Conservation (phyloP, 306 rosid genomes). For the Cicer chorassanicum region DNA sequence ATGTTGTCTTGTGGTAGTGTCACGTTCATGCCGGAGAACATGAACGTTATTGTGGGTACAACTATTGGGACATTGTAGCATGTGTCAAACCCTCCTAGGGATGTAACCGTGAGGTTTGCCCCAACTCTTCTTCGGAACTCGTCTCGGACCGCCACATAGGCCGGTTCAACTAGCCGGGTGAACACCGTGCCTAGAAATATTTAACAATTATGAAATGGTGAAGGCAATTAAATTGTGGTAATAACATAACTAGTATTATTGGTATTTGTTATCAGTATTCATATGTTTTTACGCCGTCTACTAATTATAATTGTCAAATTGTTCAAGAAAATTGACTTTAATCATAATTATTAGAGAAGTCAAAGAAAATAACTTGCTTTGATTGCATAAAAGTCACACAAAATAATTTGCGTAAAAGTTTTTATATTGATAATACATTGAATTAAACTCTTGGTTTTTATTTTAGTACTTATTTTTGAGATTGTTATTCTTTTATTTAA, state of each 20-base stretch:
- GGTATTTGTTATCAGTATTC: not conserved
- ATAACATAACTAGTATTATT: not conserved
- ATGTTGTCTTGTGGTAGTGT: slow-evolving; percentile 80
- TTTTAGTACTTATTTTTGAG: too few species aligned
- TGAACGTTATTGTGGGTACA: slow-evolving; percentile 74
- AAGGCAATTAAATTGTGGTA: not conserved
- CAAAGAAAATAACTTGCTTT: too few species aligned
- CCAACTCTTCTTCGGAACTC: slow-evolving; percentile 74
- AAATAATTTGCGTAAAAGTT: too few species aligned
- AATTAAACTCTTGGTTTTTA: too few species aligned
- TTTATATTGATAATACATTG: too few species aligned
- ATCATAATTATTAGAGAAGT: too few species aligned
- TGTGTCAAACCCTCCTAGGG: slow-evolving; percentile 90
- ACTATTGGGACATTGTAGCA: slow-evolving; percentile 76
- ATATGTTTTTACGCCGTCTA: too few species aligned
- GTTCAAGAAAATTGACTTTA: too few species aligned
- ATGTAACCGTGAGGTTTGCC: slow-evolving; percentile 51
- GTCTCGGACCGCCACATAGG: slow-evolving; percentile 65
- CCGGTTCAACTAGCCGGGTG: slow-evolving; percentile 78
- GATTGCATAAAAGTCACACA: too few species aligned
- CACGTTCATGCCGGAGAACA: slow-evolving; percentile 89
- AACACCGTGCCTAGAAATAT: slow-evolving; percentile 71
- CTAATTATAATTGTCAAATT: too few species aligned
- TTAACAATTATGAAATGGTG: not conserved
- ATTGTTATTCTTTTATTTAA: too few species aligned